Evolutionary conservation across 768 basidiomycete genomes (phyloP).

Genomic region (Rossbeevera mucosa): DNA sequence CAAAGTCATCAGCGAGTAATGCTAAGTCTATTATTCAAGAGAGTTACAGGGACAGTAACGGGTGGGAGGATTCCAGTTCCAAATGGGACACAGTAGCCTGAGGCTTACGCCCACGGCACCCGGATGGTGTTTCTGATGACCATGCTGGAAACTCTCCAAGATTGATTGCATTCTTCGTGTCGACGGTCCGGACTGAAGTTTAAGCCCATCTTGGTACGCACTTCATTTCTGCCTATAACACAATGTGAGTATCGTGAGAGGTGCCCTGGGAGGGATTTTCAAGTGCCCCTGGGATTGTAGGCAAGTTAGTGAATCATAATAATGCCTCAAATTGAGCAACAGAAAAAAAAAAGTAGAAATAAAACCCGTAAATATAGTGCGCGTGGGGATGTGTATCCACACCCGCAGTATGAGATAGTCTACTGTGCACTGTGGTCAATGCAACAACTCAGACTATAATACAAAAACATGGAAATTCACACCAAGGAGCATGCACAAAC

Average conservation of each 20-base stretch:
- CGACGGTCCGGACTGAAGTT: not conserved
- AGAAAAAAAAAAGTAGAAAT: not conserved
- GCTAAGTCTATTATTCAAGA: not conserved
- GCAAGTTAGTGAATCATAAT: constrained; percentile 12
- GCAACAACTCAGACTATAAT: too few relatives aligned
- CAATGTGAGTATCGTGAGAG: not conserved
- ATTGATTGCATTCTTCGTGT: not conserved
- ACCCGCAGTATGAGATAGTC: not conserved
- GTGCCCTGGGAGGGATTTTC: not conserved
- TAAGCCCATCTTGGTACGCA: not conserved
- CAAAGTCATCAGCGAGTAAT: not conserved
- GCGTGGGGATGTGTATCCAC: not conserved
- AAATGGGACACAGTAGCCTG: not conserved
- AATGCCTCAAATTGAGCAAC: not conserved
- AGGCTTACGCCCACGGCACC: not conserved
- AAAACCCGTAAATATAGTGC: not conserved
- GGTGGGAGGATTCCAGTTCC: constrained; percentile 4
- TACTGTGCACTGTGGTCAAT: too few relatives aligned
- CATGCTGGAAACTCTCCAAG: not conserved
- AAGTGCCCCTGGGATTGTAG: constrained; percentile 8
- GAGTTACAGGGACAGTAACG: not conserved
- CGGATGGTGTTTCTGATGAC: not conserved
- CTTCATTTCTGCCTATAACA: not conserved
- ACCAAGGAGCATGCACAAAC: too few relatives aligned
- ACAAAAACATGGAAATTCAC: too few relatives aligned